Base-by-base conservation (phyloP, 371 early-diverging fungal genomes). In the Actinomortierella ambigua region DNA sequence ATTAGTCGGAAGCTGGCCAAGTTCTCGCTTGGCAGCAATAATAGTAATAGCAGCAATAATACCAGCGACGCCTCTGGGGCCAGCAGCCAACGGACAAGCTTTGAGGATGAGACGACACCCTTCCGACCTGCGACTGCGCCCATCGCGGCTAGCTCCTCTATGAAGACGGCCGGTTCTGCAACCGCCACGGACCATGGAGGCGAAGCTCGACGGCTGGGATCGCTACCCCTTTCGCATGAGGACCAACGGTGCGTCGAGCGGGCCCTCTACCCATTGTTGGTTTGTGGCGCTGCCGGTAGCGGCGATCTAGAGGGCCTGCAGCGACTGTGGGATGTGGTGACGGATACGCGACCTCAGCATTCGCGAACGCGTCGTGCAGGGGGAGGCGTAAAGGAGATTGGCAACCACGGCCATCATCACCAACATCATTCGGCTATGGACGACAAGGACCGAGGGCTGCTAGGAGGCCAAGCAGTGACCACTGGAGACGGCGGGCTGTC, bases 221-320 rank as follows among this genome's bases (percentile, higher is more conserved):
- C 29, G 3, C 71, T 65, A 1, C 62, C 61, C 6, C 23, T 73
- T 28, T 57, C 69, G 18, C 55, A 42, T 0, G 73, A 68, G 41
- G 68, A 71, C 9, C 84, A 89, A 48, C 92, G 92, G 61, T 85
- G 88, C 39, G 79, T 95, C 13, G 94, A 95, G 68, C 84, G 85
- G 46, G 82, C 90, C 1, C 75, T 98, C 20, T 86, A 89, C 27
- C 97, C 98, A 0, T 82, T 95, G 23, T 67, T 96, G 17, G 77
- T 95, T n/a, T 94, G 95, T 57, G 90, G 93, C 15, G 93, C 96
- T 1, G 95, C 94, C 1, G 82, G 88, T n/a, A 84, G 85, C 3
- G 92, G 91, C 42, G 97, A 98, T 69, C 50, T 96, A 4, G 90
- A 91, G 17, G 93, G 93, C 0, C 68, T 98, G 47, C 65, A 75